Base-by-base conservation (phyloP, 1,139 yeast species). In the Candida neerlandica region DNA sequence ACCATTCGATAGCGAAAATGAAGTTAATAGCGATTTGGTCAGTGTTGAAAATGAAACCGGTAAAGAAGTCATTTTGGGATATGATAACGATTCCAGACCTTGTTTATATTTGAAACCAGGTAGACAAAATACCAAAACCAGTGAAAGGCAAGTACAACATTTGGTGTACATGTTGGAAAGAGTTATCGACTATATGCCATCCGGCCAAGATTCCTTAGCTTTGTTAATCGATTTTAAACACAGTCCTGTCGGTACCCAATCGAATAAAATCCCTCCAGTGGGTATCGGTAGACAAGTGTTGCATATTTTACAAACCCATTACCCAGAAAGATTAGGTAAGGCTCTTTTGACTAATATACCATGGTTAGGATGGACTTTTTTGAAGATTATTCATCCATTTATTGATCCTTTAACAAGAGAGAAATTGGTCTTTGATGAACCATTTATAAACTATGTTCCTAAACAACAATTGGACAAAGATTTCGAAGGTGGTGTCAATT, bases 261-360 rank as follows among this genome's bases (percentile, higher is more conserved):
- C 84, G 69, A 61, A 80, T 43, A 90, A 89, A 66, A 80, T 90
- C 45, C 99, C 99, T 3, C 91, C 97, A 1, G 76, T 94, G 34
- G 80, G 87, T 37, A 86, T 81, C 18, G 90, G 91, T 21, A 82
- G 86, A 66, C 87, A 86, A 59, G 90, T 86, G 15, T 71, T 87
- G 56, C 85, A 84, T 62, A 86, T 86, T 57, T 72, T 87, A 57
- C 95, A 81, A 60, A 70, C 78, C 14, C 81, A 75, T 59, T 76
- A 75, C 57, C 80, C 80, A 5, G 80, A 77, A 54, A 64, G 81
- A 55, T 67, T 77, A 52, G 81, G 81, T 35, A 67, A 73, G 44
- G 81, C 80, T 0, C 64, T 76, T 35, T 71, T 77, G 52, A 73
- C 78, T 34, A 77, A 77, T 56, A 75, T 76, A 41, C 80, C 80